Percentiles rank a stretch among this genome's conserved stretches.
Evolutionary conservation across 140 eudicot species (phyloP).

Genomic region (Anethum foeniculum): DNA sequence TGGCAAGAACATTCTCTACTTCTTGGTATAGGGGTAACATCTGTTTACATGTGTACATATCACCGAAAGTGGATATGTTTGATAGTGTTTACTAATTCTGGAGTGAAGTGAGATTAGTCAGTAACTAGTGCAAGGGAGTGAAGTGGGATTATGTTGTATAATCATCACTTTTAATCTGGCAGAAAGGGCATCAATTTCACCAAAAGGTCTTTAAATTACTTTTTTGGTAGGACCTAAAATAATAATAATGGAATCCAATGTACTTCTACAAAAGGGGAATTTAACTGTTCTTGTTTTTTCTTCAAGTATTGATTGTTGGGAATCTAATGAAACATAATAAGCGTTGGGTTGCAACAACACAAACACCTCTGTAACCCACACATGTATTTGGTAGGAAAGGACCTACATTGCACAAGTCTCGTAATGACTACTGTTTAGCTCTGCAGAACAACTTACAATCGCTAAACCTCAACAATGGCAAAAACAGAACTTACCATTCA

Average conservation of each 20-base stretch:
- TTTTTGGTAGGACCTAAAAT: neutral
- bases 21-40: too few species aligned
- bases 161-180: neutral
- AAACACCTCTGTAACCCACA: slow-evolving; percentile 5
- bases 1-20: neutral
- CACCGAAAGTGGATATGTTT: neutral
- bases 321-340: neutral
- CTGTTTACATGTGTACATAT: neutral
- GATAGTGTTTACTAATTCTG: too few species aligned
- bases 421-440: neutral
- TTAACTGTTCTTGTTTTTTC: neutral
- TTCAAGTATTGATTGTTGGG: neutral
- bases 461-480: neutral
- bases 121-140: neutral
- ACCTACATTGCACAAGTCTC: slow-evolving; percentile 3
- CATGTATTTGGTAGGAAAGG: neutral
- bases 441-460: neutral
- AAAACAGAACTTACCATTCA: slow-evolving; percentile 41
- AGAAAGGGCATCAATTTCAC: neutral
- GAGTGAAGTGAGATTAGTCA: neutral
- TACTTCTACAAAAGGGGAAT: neutral
- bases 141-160: neutral
- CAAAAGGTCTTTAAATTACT: neutral
- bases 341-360: neutral
- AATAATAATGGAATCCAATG: neutral